Conservation (phyloP, 2,329 filamentous ascomycete species). For the Pseudofabraea citricarpa region DNA sequence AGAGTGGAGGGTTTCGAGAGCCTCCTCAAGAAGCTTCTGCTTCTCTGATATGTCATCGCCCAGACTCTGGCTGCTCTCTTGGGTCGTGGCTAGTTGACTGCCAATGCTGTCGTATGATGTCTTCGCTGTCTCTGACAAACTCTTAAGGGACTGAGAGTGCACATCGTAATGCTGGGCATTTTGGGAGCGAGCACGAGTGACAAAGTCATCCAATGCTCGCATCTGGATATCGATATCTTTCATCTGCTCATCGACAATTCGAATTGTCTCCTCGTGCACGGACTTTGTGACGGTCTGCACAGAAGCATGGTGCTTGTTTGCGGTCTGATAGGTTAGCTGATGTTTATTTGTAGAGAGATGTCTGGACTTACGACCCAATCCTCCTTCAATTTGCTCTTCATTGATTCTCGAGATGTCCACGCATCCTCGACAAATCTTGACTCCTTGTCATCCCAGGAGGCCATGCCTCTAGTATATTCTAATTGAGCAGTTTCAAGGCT, state of each 20-base stretch:
- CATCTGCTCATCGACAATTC: constrained; percentile 86
- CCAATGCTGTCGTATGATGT: constrained; percentile 69
- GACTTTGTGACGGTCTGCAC: constrained; percentile 81
- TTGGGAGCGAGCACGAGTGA: constrained; percentile 72
- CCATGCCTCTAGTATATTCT: constrained; percentile 67
- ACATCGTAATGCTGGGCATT: constrained; percentile 73
- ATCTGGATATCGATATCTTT: constrained; percentile 84
- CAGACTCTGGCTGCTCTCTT: constrained; percentile 63
- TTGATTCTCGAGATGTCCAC: constrained; percentile 64
- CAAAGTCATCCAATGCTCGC: constrained; percentile 84
- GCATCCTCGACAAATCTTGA: constrained; percentile 66
- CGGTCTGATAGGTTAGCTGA: constrained; percentile 40
- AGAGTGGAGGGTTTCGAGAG: constrained; percentile 56
- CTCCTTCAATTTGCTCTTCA: constrained; percentile 79
- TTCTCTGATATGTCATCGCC: constrained; percentile 62
- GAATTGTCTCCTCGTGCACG: constrained; percentile 85
- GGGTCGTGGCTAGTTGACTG: constrained; percentile 64
- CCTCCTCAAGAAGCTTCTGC: constrained; percentile 51
- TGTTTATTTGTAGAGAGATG: background rate
- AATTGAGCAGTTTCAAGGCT: constrained; percentile 60
- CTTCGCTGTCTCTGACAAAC: constrained; percentile 63
- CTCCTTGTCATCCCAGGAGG: constrained; percentile 67
- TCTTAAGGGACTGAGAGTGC: constrained; percentile 61
- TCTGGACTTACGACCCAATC: constrained; percentile 71
- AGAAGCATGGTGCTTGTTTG: constrained; percentile 74